phyloP scores from a whole-genome alignment of 2,329 filamentous ascomycete genomes.

The Clonostachys rhizophaga region DNA sequence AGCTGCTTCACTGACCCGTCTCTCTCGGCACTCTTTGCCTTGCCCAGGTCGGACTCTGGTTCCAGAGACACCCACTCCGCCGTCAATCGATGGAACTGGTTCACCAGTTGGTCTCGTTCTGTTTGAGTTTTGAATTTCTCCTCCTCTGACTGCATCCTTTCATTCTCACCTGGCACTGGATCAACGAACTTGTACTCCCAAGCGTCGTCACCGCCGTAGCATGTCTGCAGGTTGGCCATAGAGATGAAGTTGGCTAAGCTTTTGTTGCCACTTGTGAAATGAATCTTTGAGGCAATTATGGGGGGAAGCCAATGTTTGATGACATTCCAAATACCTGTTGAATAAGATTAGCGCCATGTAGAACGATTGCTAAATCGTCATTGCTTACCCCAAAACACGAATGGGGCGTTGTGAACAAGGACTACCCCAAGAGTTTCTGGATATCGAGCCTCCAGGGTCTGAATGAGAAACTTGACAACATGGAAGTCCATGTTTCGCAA shows the following conservation, averaged over 20 bases:
- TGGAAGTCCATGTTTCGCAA: constrained; percentile 74
- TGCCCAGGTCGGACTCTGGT: constrained; percentile 11
- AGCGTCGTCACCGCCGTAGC: constrained; percentile 62
- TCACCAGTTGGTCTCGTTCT: constrained; percentile 46
- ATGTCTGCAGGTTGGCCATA: constrained; percentile 48
- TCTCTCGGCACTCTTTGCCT: constrained; percentile 26
- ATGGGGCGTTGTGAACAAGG: constrained; percentile 71
- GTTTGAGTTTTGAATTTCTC: constrained; percentile 41
- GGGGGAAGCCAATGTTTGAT: constrained; percentile 75
- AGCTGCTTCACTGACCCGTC: constrained; percentile 44
- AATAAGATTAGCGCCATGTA: not conserved
- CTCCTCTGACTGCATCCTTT: constrained; percentile 35
- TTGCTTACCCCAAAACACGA: constrained; percentile 52
- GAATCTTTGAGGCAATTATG: constrained; percentile 67
- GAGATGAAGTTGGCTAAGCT: constrained; percentile 59
- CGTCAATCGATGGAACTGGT: constrained; percentile 54
- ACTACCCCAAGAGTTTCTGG: constrained; percentile 68
- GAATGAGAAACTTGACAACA: constrained; percentile 75
- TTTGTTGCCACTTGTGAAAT: constrained; percentile 59
- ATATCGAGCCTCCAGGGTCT: constrained; percentile 75
- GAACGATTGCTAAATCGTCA: not conserved
- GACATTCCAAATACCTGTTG: constrained; percentile 45
- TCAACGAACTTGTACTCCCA: constrained; percentile 65
- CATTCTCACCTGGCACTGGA: constrained; percentile 54
- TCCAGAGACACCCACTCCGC: constrained; percentile 50